Percentiles rank a stretch among this genome's conserved stretches.
These are phyloP conservation scores for Aspergillus fumigatiaffinis DNA, from an alignment of 2,329 filamentous ascomycete species.

Conservation along the genomic window DNA sequence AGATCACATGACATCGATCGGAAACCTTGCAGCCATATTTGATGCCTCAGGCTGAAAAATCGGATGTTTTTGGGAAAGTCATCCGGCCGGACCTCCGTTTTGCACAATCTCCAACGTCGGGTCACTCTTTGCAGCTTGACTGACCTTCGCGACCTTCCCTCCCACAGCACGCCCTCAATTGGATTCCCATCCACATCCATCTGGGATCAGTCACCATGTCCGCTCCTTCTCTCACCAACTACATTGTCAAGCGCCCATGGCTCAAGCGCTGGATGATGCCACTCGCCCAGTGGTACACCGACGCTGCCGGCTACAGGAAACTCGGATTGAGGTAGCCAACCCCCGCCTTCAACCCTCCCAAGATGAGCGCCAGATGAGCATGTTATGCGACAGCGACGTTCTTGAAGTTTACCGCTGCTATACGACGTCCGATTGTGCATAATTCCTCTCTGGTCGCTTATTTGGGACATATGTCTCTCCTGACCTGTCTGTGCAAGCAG, in stretches of 20 bases:
- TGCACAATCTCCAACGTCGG: conserved; percentile 40
- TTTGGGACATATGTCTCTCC: conserved; percentile 4
- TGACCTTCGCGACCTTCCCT: conserved; percentile 20
- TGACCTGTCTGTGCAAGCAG: not conserved
- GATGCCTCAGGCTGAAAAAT: conserved; percentile 16
- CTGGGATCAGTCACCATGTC: conserved; percentile 55
- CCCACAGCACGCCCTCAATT: conserved; percentile 32
- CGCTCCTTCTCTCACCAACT: conserved; percentile 68
- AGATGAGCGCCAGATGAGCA: conserved; percentile 9
- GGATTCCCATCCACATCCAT: conserved; percentile 12
- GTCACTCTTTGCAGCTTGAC: conserved; percentile 33
- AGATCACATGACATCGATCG: conserved; percentile 20
- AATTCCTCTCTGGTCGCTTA: conserved; percentile 4
- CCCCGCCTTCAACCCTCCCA: conserved; percentile 12
- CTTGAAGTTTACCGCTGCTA: not conserved
- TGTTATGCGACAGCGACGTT: not conserved
- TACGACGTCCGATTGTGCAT: not conserved
- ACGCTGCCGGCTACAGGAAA: conserved; percentile 88
- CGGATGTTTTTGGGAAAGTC: conserved; percentile 27
- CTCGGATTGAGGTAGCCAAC: conserved; percentile 75
- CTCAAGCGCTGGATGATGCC: conserved; percentile 75
- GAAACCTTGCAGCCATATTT: not conserved
- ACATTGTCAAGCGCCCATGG: conserved; percentile 80
- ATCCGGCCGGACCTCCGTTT: conserved; percentile 33
- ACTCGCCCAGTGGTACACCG: conserved; percentile 80